Evolutionary conservation across 2,329 filamentous ascomycete genomes (phyloP).

Genomic region (Penicillium expansum): DNA sequence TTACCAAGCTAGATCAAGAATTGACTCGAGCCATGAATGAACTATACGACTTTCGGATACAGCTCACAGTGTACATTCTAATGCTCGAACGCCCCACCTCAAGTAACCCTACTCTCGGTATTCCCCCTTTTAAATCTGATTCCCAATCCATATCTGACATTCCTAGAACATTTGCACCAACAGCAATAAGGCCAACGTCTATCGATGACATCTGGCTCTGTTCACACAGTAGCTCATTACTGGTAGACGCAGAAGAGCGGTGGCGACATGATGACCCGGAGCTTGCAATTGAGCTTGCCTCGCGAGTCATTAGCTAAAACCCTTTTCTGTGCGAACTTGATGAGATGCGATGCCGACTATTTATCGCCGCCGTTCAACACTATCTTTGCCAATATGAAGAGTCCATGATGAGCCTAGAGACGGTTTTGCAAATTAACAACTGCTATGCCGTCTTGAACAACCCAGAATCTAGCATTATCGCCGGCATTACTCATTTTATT

Average conservation of each 20-base stretch:
- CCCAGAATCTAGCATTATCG: slow-evolving; percentile 5
- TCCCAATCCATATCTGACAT: background rate
- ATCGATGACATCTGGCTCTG: slow-evolving; percentile 21
- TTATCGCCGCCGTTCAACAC: slow-evolving; percentile 16
- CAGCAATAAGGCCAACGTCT: slow-evolving; percentile 3
- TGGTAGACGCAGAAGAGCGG: slow-evolving; percentile 14
- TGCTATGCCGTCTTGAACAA: background rate
- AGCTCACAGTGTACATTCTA: slow-evolving; percentile 13
- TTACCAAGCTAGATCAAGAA: background rate
- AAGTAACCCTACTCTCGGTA: background rate
- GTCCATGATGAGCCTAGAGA: slow-evolving; percentile 10
- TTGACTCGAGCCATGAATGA: slow-evolving; percentile 8
- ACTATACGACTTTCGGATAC: slow-evolving; percentile 3
- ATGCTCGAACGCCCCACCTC: slow-evolving; percentile 14
- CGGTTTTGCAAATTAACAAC: background rate
- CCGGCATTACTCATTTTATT: slow-evolving; percentile 21
- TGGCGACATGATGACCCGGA: slow-evolving; percentile 13
- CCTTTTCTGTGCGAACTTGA: slow-evolving; percentile 11
- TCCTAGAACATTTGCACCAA: background rate
- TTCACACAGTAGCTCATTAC: background rate
- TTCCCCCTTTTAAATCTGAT: background rate
- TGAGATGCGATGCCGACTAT: slow-evolving; percentile 13
- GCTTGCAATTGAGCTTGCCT: slow-evolving; percentile 11
- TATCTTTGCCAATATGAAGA: slow-evolving; percentile 8
- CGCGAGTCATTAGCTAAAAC: slow-evolving; percentile 1